Evolutionary conservation across 23 red algal species (phyloP).

Genomic region (Gracilaria domingensis): DNA sequence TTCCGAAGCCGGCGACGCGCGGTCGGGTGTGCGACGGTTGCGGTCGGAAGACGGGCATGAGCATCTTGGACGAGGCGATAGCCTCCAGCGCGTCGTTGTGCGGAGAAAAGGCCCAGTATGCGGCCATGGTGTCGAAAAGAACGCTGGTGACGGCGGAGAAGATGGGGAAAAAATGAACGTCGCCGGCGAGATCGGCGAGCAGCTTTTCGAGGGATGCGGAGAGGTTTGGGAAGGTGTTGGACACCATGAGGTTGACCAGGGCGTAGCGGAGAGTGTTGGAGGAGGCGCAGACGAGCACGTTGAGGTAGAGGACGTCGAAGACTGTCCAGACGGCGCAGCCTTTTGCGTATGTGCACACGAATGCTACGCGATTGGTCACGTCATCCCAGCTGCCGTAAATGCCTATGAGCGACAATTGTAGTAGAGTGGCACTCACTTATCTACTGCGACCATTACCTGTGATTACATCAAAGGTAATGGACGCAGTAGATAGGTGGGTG

Average conservation of each 20-base stretch:
- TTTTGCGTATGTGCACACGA: slow-evolving; percentile 16
- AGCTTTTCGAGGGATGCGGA: slow-evolving; percentile 16
- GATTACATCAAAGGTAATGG: too few species aligned
- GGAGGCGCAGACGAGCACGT: slow-evolving; percentile 11
- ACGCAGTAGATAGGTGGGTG: too few species aligned
- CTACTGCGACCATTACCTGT: too few species aligned
- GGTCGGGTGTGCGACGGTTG: background rate
- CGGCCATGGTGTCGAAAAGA: slow-evolving; percentile 53
- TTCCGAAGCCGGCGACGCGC: slow-evolving; percentile 43
- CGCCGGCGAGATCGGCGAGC: slow-evolving; percentile 21
- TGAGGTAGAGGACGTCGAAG: slow-evolving; percentile 21
- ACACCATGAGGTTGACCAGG: slow-evolving; percentile 15
- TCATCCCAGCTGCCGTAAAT: slow-evolving; percentile 55
- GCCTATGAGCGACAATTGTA: slow-evolving; percentile 33
- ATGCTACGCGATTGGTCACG: slow-evolving; percentile 12
- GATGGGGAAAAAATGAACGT: slow-evolving; percentile 38
- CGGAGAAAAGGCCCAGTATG: slow-evolving; percentile 40
- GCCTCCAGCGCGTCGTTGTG: slow-evolving; percentile 23
- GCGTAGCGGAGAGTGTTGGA: slow-evolving; percentile 22
- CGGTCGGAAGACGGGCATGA: slow-evolving; percentile 7
- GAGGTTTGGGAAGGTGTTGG: slow-evolving; percentile 66
- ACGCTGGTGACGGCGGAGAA: slow-evolving; percentile 51
- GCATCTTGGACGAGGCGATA: slow-evolving; percentile 8
- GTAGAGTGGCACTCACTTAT: too few species aligned
- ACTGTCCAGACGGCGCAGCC: slow-evolving; percentile 27